Base-by-base conservation (phyloP, 2,329 filamentous ascomycete species). In the Diaporthe sp. region DNA sequence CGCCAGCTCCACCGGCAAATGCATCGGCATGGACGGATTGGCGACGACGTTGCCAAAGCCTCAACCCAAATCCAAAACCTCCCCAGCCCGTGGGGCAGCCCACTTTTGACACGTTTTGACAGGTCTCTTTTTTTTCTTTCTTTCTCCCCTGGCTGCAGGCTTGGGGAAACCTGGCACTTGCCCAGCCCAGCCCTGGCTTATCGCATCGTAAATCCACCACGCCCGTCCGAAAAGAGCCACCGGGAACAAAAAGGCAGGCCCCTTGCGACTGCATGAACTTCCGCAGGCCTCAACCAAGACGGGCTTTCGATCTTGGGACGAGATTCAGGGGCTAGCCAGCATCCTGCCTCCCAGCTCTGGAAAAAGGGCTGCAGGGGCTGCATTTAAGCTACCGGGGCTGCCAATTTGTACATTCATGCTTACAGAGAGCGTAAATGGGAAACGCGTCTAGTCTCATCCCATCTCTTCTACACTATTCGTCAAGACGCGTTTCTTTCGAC, bases 341-440 rank as follows among this genome's bases (percentile, higher is more conserved):
- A 28, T 55, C 47, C 47, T 73, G 28, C n/a, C 49, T 13, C 31
- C n/a, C 37, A 51, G 15, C 39, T 37, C 39, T 15, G 60, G 20
- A 13, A 8, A 9, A 9, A 25, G 68, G 68, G 53, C 42, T 57
- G 55, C 55, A 71, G 39, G 53, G 68, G 53, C 44, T 53, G 55
- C 47, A 72, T 61, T 51, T 72, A 61, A 72, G 57, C 71, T 61
- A 72, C 58, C 55, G 39, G 71, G 44, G 57, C 55, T 53, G n/a
- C 44, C 49, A 63, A 65, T 65, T 44, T 72, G 28, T 51, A 44
- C 37, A n/a, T 65, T 65, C 58, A 55, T 73, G 71, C 44, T 37
- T 9, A 49, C 17, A 28, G 9, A 49, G 20, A 37, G 17, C n/a
- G 68, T n/a, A 39, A 58, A 47, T 65, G 37, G 34, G 51, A 60